Percentiles rank a stretch among this genome's conserved stretches.
phyloP scores from a whole-genome alignment of 768 basidiomycete genomes.

The Neoboletus subvelutipes region DNA sequence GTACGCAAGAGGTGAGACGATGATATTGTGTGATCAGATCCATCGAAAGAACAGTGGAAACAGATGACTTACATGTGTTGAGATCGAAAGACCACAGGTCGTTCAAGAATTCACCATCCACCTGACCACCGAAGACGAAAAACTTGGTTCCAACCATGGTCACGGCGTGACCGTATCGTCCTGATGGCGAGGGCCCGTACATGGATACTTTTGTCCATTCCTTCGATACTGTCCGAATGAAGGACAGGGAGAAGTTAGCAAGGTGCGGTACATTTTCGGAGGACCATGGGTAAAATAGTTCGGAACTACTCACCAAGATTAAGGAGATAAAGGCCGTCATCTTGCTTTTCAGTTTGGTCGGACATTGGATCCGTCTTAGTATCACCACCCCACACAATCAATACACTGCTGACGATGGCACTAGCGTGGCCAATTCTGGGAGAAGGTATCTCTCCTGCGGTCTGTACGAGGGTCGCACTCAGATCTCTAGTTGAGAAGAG shows the following conservation, averaged over 20 bases:
- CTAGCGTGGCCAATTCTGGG: constrained; percentile 96
- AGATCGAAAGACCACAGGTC: constrained; percentile 97
- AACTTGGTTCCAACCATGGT: constrained; percentile 91
- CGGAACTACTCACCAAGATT: constrained; percentile 74
- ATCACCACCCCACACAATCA: constrained; percentile 98
- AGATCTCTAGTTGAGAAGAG: constrained; percentile 80
- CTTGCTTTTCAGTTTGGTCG: constrained; percentile 71
- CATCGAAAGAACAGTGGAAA: background rate
- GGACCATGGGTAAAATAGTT: background rate
- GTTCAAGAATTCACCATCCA: constrained; percentile 90
- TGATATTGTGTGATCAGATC: constrained; percentile 1
- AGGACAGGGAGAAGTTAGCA: constrained; percentile 2
- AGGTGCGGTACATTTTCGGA: background rate
- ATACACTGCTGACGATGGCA: constrained; percentile 91
- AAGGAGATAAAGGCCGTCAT: constrained; percentile 90
- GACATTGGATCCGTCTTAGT: constrained; percentile 75
- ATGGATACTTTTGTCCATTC: constrained; percentile 93
- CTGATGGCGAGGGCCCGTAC: constrained; percentile 73
- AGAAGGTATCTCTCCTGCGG: constrained; percentile 83
- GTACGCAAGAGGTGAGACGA: background rate
- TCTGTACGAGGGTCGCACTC: constrained; percentile 79
- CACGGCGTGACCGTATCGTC: constrained; percentile 95
- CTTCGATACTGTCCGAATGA: constrained; percentile 62
- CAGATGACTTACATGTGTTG: constrained; percentile 69
- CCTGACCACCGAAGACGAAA: constrained; percentile 95